phyloP scores from a whole-genome alignment of 2,329 filamentous ascomycete species.

The Aspergillus nomiae region DNA sequence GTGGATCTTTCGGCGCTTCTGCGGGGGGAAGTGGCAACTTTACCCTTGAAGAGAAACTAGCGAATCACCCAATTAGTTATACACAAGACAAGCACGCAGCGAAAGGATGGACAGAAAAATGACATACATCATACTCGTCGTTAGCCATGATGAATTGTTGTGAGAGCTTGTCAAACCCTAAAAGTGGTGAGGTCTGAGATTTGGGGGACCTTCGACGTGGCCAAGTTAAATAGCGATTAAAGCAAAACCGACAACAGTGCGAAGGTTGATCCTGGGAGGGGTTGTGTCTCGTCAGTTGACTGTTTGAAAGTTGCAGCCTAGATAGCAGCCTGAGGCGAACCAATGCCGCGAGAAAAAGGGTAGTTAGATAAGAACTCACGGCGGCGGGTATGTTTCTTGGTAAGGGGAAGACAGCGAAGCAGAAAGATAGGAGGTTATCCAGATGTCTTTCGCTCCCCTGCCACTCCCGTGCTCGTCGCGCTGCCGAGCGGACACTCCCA shows the following conservation, averaged over 20 bases:
- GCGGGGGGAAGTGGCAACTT: slow-evolving; percentile 28
- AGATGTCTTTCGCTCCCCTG: slow-evolving; percentile 18
- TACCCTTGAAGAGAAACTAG: slow-evolving; percentile 99
- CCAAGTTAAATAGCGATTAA: slow-evolving; percentile 15
- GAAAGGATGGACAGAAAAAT: not conserved
- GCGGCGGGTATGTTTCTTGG: not conserved
- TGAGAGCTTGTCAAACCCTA: slow-evolving; percentile 25
- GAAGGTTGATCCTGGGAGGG: slow-evolving; percentile 16
- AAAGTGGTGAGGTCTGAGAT: slow-evolving; percentile 22
- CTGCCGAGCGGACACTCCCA: slow-evolving; percentile 20
- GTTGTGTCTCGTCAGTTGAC: slow-evolving; percentile 16
- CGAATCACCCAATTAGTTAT: slow-evolving; percentile 19
- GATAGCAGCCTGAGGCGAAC: not conserved
- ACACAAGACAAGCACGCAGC: not conserved
- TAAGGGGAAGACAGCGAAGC: slow-evolving; percentile 14
- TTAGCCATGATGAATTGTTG: slow-evolving; percentile 74
- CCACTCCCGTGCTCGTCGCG: slow-evolving; percentile 20
- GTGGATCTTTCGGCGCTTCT: slow-evolving; percentile 21
- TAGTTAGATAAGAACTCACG: slow-evolving; percentile 14
- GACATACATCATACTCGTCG: slow-evolving; percentile 98
- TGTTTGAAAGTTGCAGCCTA: not conserved
- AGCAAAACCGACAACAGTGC: slow-evolving; percentile 15
- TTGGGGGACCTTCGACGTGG: slow-evolving; percentile 21
- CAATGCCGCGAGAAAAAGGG: not conserved
- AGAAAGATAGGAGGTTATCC: slow-evolving; percentile 28